phyloP scores from a whole-genome alignment of 2,329 filamentous ascomycete genomes.

The Lojkania enalia region DNA sequence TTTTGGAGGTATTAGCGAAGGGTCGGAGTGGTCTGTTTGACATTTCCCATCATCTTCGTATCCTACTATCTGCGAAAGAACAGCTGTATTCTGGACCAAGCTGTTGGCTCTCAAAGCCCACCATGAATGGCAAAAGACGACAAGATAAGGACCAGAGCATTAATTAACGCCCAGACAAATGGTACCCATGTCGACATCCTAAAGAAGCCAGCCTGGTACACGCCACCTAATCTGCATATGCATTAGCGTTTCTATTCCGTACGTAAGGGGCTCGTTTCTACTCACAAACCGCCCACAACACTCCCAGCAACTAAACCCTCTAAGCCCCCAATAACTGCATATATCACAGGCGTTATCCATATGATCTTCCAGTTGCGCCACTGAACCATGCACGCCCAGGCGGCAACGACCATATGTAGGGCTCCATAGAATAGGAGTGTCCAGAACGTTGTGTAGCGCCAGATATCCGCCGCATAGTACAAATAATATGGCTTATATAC shows the following conservation, averaged over 20 bases:
- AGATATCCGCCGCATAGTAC: constrained; percentile 76
- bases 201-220: constrained; percentile 82
- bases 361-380: constrained; percentile 60
- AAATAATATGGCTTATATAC: constrained; percentile 65
- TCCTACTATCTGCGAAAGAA: too few relatives aligned
- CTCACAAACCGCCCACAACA: constrained; percentile 78
- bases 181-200: constrained; percentile 95
- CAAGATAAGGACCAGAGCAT: constrained; percentile 77
- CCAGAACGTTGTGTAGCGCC: constrained; percentile 87
- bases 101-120: constrained; percentile 78
- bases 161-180: constrained; percentile 84
- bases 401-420: constrained; percentile 73
- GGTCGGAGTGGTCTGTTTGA: too few relatives aligned
- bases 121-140: constrained; percentile 94
- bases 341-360: constrained; percentile 73
- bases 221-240: constrained; percentile 67
- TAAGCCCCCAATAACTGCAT: constrained; percentile 69
- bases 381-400: constrained; percentile 74
- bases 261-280: constrained; percentile 9
- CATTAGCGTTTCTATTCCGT: constrained; percentile 2
- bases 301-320: constrained; percentile 81
- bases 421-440: constrained; percentile 76
- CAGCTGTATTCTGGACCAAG: too few relatives aligned
- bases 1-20: too few relatives aligned
- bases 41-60: too few relatives aligned